Percentiles rank a stretch among this genome's conserved stretches.
phyloP scores from a whole-genome alignment of 2,329 filamentous ascomycete species.

The Aspergillus persii region DNA sequence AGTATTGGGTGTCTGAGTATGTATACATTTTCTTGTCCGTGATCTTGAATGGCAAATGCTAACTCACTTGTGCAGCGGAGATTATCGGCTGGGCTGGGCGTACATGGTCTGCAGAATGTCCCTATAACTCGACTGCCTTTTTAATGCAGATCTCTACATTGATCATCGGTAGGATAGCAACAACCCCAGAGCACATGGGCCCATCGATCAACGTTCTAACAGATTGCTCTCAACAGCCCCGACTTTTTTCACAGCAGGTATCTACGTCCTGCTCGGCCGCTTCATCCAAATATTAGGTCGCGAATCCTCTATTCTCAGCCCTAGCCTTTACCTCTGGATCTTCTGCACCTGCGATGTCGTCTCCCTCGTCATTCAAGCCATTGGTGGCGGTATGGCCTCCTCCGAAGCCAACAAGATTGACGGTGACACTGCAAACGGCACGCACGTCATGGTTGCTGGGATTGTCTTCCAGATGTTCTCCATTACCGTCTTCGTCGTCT shows the following conservation, averaged over 20 bases:
- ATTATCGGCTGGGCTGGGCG: conserved; percentile 51
- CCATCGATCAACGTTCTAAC: not conserved
- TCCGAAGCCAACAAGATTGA: conserved; percentile 41
- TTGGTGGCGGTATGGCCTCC: conserved; percentile 54
- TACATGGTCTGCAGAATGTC: conserved; percentile 50
- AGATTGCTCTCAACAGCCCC: conserved; percentile 30
- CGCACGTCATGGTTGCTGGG: conserved; percentile 53
- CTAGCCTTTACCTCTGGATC: conserved; percentile 48
- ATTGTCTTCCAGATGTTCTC: conserved; percentile 59
- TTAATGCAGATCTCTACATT: conserved; percentile 50
- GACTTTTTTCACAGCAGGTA: conserved; percentile 52
- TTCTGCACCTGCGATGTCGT: conserved; percentile 55
- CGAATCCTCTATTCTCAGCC: conserved; percentile 43
- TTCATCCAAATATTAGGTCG: conserved; percentile 47
- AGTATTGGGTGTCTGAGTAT: conserved; percentile 36
- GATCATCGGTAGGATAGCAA: conserved; percentile 31
- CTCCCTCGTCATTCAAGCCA: conserved; percentile 56
- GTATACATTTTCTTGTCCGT: conserved; percentile 2
- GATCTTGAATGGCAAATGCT: conserved; percentile 1
- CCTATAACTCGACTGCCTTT: conserved; percentile 50
- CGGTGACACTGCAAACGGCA: conserved; percentile 49
- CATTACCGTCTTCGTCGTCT: conserved; percentile 52
- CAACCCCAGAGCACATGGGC: not conserved
- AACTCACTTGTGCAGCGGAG: conserved; percentile 30
- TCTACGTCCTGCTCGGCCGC: conserved; percentile 51